Base-by-base conservation (phyloP, 305 asterid genomes). In the Fraxinus dipetala region DNA sequence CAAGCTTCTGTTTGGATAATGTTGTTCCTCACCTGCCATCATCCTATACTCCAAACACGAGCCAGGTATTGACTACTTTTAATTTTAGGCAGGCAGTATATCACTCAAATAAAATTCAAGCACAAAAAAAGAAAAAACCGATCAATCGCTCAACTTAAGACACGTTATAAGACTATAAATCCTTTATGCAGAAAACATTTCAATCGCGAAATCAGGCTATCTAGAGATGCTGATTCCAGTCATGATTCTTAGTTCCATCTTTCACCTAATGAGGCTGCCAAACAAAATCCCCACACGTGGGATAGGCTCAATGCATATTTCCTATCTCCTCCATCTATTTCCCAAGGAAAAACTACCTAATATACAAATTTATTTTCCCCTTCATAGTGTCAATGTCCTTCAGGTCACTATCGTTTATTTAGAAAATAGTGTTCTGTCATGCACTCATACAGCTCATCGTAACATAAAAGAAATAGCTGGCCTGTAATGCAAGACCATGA, bases 381-480 rank as follows among this genome's bases (percentile, higher is more conserved):
- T 32, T 78, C 14, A 28, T 26, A 63, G 10, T 30, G 65, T 72
- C 54, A 61, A 54, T 78, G 78, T 56, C 18, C 78, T 78, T 70
- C 65, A 28, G 79, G 75, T 40, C n/a, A 28, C 67, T 43, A 2
- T 48, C 7, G 0, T 48, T 48, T 48, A 76, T 45, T 32, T 16
- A 69, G 34, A 51, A 34, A 24, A 75, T 20, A 14, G 16, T 40
- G 38, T 73, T 69, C 61, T 32, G 26, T 34, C 45, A 26, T 20
- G 6, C 31, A 30, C 16, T 18, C 30, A 30, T 24, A 35, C 3
- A 79, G 32, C 32, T 13, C 34, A 5, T 72, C 6, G 18, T 32
- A 43, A n/a, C 26, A n/a, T 32, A 24, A 14, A 56, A 20, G n/a
- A 24, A 22, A 83, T 63, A 59, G 59, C 59, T 26, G 16, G 72